phyloP scores from a whole-genome alignment of 163 green algal species.

The Coccomyxa subellipsoidea region DNA sequence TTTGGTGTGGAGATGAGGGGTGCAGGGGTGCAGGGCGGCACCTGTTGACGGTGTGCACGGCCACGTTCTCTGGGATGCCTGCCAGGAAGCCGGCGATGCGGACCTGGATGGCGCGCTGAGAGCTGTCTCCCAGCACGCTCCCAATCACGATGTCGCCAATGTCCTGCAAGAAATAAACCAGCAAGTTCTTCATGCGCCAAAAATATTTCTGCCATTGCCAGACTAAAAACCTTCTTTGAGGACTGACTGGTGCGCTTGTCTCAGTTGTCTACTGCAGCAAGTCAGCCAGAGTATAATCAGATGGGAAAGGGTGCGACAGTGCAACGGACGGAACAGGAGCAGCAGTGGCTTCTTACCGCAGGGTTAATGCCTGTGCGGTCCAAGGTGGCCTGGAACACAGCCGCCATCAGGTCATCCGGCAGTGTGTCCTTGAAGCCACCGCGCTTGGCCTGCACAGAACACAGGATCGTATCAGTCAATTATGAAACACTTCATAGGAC shows the following conservation, averaged over 20 bases:
- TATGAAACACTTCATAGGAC: background rate
- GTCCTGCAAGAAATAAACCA: slow-evolving; percentile 36
- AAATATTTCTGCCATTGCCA: too few species aligned
- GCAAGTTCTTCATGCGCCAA: background rate
- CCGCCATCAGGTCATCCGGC: slow-evolving; percentile 85
- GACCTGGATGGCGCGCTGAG: slow-evolving; percentile 92
- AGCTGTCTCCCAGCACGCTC: slow-evolving; percentile 85
- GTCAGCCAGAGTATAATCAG: too few species aligned
- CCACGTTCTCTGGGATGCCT: slow-evolving; percentile 91
- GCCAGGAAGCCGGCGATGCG: slow-evolving; percentile 93
- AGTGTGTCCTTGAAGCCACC: slow-evolving; percentile 91
- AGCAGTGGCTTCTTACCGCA: too few species aligned
- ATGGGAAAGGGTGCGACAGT: too few species aligned
- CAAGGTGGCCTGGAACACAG: slow-evolving; percentile 88
- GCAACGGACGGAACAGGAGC: too few species aligned
- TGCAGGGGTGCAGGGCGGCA: too few species aligned
- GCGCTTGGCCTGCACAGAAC: slow-evolving; percentile 63
- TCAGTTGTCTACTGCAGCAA: too few species aligned
- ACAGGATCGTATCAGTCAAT: background rate
- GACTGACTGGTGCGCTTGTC: too few species aligned
- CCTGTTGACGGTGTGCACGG: slow-evolving; percentile 92
- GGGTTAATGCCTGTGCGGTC: slow-evolving; percentile 73
- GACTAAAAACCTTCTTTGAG: too few species aligned
- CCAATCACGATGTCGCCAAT: slow-evolving; percentile 96
- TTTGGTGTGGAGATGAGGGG: too few species aligned